Conservation (phyloP, 176 grass and related monocot genomes). For the Oropetium thomaeum region DNA sequence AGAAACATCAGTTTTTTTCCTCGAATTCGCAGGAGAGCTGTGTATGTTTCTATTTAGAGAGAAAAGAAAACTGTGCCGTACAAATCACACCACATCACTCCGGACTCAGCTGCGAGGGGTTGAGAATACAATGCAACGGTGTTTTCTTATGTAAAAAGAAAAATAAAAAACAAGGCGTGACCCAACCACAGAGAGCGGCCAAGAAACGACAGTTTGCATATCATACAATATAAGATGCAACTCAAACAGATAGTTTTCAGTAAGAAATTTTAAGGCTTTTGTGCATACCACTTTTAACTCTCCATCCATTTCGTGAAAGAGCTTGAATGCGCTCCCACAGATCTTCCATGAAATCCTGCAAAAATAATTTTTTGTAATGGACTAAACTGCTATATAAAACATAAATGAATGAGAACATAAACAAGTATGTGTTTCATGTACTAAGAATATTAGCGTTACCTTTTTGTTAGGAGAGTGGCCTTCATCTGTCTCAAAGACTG, state of each 20-base stretch:
- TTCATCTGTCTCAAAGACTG: constrained; percentile 80
- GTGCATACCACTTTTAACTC: constrained; percentile 84
- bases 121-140: no score
- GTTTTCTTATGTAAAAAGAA: no score
- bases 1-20: not conserved
- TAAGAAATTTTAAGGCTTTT: not conserved
- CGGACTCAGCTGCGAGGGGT: no score
- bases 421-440: not conserved
- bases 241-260: not conserved
- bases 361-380: constrained; percentile 17
- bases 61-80: no score
- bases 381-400: constrained; percentile 6
- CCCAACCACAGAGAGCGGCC: no score
- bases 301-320: constrained; percentile 88
- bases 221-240: constrained; percentile 2
- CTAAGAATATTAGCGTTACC: constrained; percentile 43
- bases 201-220: not conserved
- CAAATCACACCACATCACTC: no score
- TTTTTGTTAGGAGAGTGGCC: constrained; percentile 71
- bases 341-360: constrained; percentile 98
- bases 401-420: constrained; percentile 28
- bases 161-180: no score
- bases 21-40: no score
- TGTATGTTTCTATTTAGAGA: no score
- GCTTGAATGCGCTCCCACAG: constrained; percentile 82